These are phyloP conservation scores for Asterophora parasitica DNA, from an alignment of 768 basidiomycete genomes.

Conservation along the genomic window DNA sequence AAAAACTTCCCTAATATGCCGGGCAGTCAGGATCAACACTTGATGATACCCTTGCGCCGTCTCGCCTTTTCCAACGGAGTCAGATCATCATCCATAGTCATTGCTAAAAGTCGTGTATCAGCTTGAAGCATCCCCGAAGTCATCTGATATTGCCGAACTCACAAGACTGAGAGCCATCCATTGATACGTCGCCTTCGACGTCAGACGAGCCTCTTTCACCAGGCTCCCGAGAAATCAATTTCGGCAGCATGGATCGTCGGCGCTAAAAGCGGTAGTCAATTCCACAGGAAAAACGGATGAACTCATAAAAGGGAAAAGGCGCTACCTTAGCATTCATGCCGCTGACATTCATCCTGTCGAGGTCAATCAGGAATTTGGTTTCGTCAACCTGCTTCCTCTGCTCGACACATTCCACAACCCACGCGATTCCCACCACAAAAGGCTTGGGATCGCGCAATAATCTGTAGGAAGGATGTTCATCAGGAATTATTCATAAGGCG, in stretches of 20 bases:
- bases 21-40: neutral
- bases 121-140: slow-evolving; percentile 8
- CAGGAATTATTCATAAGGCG: neutral
- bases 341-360: slow-evolving; percentile 54
- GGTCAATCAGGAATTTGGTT: slow-evolving; percentile 56
- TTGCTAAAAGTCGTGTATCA: slow-evolving; percentile 25
- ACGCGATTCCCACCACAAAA: slow-evolving; percentile 74
- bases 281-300: neutral
- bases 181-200: slow-evolving; percentile 33
- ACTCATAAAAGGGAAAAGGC: no score
- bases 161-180: slow-evolving; percentile 44
- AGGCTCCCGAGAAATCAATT: slow-evolving; percentile 37
- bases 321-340: slow-evolving; percentile 62
- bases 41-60: slow-evolving; percentile 34
- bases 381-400: slow-evolving; percentile 62
- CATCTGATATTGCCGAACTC: slow-evolving; percentile 15
- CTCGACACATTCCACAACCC: slow-evolving; percentile 87
- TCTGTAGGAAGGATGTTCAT: slow-evolving; percentile 26
- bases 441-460: slow-evolving; percentile 66
- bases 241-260: slow-evolving; percentile 71
- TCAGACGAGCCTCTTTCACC: slow-evolving; percentile 22
- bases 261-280: slow-evolving; percentile 38
- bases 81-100: slow-evolving; percentile 47
- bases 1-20: no score
- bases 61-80: slow-evolving; percentile 69